A percentile compares a stretch with the other conserved stretches of the same genome.
These are phyloP conservation scores for Stevia rebaudiana DNA, from an alignment of 140 eudicot genomes.

Conservation along the genomic window DNA sequence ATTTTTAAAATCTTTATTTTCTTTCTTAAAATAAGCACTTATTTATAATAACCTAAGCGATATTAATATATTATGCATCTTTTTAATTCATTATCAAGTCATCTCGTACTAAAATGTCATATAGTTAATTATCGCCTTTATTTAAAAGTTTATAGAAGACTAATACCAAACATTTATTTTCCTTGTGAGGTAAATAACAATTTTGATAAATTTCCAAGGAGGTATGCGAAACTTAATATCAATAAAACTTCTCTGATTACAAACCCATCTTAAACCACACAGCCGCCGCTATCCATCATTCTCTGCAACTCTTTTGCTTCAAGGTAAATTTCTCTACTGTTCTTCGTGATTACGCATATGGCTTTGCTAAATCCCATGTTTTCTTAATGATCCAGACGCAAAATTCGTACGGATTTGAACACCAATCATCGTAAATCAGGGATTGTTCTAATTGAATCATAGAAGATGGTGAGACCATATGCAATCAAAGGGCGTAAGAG, in stretches of 20 bases:
- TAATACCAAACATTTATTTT: neutral
- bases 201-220: neutral
- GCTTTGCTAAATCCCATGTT: neutral
- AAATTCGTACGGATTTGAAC: neutral
- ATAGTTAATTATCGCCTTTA: no score
- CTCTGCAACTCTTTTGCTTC: neutral
- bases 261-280: constrained; percentile 9
- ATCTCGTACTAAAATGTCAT: no score
- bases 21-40: no score
- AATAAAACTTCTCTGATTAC: neutral
- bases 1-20: no score
- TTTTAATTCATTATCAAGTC: no score
- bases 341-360: neutral
- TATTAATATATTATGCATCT: no score
- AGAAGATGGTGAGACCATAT: constrained; percentile 62
- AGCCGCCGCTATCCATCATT: constrained; percentile 17
- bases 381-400: neutral
- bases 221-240: neutral
- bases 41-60: no score
- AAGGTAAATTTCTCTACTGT: neutral
- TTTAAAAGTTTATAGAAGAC: no score
- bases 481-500: constrained; percentile 73
- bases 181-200: neutral
- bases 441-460: neutral
- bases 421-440: neutral